Percentiles rank a stretch among this genome's conserved stretches.
Evolutionary conservation across 1,284 basidiomycete species (phyloP).

Genomic region (Lentinula novae-zelandiae): DNA sequence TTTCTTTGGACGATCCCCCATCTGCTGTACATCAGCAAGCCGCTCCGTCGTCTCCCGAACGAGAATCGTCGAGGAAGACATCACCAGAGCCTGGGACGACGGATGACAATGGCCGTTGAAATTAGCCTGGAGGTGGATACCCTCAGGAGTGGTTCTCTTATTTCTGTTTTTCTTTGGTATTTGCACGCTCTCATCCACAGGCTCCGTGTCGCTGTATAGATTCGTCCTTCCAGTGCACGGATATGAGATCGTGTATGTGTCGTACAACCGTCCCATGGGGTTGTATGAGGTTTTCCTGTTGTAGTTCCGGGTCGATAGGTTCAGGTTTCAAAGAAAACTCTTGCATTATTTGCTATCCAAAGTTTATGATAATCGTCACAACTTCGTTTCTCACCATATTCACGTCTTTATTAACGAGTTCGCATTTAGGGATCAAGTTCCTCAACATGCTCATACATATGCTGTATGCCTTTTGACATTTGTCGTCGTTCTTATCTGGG

Average conservation of each 20-base stretch:
- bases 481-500: no score
- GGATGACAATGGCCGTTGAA: not conserved
- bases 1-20: not conserved
- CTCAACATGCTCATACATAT: not conserved
- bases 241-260: constrained; percentile 2
- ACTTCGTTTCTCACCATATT: not conserved
- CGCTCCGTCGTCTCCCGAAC: not conserved
- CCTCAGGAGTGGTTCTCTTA: not conserved
- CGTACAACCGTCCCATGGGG: not conserved
- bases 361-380: not conserved
- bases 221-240: not conserved
- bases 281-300: not conserved
- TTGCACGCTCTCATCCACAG: not conserved
- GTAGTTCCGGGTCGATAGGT: not conserved
- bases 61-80: not conserved
- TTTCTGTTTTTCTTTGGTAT: not conserved
- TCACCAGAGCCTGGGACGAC: not conserved
- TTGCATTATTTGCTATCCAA: not conserved
- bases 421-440: not conserved
- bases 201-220: not conserved
- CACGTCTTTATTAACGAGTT: not conserved
- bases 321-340: not conserved
- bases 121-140: not conserved
- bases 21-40: not conserved
- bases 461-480: not conserved